These are phyloP conservation scores for Babesia bigemina DNA, from an alignment of 169 alveolate species.

Conservation along the genomic window DNA sequence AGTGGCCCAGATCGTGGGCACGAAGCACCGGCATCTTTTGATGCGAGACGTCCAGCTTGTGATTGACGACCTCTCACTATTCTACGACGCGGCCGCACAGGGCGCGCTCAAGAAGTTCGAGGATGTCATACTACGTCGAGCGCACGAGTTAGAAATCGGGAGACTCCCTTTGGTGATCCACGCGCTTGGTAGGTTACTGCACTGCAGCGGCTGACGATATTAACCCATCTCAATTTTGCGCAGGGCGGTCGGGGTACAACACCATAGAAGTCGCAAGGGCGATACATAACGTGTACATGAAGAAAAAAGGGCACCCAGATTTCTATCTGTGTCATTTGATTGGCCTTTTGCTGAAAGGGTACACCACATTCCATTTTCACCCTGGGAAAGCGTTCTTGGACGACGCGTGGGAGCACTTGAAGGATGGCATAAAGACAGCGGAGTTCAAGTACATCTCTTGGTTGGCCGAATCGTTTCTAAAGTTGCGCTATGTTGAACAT, in stretches of 20 bases:
- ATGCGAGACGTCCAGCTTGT: slow-evolving; percentile 81
- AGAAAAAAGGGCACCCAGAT: slow-evolving; percentile 63
- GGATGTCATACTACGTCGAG: slow-evolving; percentile 64
- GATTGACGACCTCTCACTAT: slow-evolving; percentile 76
- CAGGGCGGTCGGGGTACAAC: slow-evolving; percentile 77
- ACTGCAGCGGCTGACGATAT: not conserved
- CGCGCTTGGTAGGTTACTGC: slow-evolving; percentile 55
- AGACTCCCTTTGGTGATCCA: slow-evolving; percentile 76
- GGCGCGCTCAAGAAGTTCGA: slow-evolving; percentile 68
- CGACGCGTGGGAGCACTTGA: slow-evolving; percentile 62
- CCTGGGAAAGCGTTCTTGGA: slow-evolving; percentile 66
- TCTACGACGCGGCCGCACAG: slow-evolving; percentile 79
- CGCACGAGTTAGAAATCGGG: slow-evolving; percentile 71
- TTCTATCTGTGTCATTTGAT: slow-evolving; percentile 70
- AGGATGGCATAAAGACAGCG: slow-evolving; percentile 66
- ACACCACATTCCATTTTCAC: slow-evolving; percentile 67
- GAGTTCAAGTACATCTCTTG: slow-evolving; percentile 78
- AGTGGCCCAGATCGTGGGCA: slow-evolving; percentile 71
- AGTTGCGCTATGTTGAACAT: slow-evolving; percentile 64
- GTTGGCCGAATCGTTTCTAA: slow-evolving; percentile 75
- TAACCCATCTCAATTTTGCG: not conserved
- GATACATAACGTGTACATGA: slow-evolving; percentile 60
- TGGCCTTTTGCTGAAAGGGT: slow-evolving; percentile 76
- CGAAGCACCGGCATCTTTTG: slow-evolving; percentile 71
- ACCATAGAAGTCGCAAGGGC: slow-evolving; percentile 66